Evolutionary conservation across 257 asterid genomes (phyloP).

Genomic region (Solanum ossicruentum): DNA sequence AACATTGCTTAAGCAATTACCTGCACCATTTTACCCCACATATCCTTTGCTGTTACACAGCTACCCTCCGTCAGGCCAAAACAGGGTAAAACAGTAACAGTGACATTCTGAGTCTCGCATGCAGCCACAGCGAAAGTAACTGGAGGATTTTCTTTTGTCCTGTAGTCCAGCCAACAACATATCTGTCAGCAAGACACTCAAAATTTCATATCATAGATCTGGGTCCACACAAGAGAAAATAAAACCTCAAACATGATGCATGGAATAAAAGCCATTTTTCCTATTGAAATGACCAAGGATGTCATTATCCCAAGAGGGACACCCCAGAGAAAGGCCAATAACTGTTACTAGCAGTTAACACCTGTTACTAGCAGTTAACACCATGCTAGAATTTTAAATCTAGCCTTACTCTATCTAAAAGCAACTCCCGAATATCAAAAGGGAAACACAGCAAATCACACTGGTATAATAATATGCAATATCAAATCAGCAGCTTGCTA

Average conservation of each 20-base stretch:
- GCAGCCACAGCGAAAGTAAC: conserved; percentile 94
- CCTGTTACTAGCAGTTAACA: not conserved
- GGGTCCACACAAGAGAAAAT: not conserved
- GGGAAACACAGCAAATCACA: not conserved
- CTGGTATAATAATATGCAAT: not conserved
- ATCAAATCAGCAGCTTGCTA: not conserved
- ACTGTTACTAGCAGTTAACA: not conserved
- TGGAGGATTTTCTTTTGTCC: conserved; percentile 88
- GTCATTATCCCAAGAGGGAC: not conserved
- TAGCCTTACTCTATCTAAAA: not conserved
- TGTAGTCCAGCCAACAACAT: conserved; percentile 21
- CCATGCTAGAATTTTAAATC: not conserved
- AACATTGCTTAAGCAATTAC: conserved; percentile 18
- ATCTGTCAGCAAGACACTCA: not conserved
- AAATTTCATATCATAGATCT: not conserved
- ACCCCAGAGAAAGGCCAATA: not conserved
- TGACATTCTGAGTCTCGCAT: conserved; percentile 93
- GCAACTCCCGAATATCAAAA: not conserved
- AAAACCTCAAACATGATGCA: not conserved
- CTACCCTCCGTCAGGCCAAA: conserved; percentile 86
- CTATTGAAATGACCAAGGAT: not conserved
- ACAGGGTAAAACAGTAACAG: conserved; percentile 82
- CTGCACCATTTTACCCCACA: conserved; percentile 94
- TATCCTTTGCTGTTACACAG: conserved; percentile 73
- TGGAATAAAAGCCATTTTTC: not conserved